phyloP scores from a whole-genome alignment of 495 filamentous ascomycete genomes.

The Lichenothelia convexa region DNA sequence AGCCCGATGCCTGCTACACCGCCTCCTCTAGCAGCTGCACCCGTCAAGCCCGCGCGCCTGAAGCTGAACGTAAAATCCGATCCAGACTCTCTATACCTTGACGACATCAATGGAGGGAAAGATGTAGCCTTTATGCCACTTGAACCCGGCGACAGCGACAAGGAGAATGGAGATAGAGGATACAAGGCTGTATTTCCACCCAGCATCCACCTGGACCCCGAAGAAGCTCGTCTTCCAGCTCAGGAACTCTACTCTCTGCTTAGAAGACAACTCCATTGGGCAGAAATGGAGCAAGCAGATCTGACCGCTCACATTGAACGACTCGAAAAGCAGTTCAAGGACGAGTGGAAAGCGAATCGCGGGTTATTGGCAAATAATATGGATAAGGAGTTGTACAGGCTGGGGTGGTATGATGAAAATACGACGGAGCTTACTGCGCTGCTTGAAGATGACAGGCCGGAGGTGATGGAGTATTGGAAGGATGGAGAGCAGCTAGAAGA shows the following conservation, averaged over 20 bases:
- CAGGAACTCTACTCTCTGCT: constrained; percentile 54
- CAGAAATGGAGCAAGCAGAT: constrained; percentile 45
- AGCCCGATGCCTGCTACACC: constrained; percentile 26
- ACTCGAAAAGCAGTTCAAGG: constrained; percentile 46
- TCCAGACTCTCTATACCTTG: no score
- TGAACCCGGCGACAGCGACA: constrained; percentile 9
- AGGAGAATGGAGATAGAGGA: constrained; percentile 14
- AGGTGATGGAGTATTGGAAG: no score
- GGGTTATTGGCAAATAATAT: constrained; percentile 39
- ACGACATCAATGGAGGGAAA: background rate
- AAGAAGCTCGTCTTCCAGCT: constrained; percentile 52
- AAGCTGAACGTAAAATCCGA: no score
- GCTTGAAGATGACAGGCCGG: no score
- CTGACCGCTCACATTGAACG: constrained; percentile 40
- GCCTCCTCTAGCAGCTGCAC: constrained; percentile 4
- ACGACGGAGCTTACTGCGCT: no score
- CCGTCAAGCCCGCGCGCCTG: constrained; percentile 3
- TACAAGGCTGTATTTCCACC: constrained; percentile 29
- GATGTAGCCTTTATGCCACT: constrained; percentile 17
- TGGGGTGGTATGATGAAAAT: no score
- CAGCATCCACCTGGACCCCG: constrained; percentile 49
- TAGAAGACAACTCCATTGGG: constrained; percentile 65
- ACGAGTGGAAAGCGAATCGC: constrained; percentile 79
- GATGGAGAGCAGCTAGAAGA: no score
- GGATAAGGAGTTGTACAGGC: no score